These are phyloP conservation scores for Pythium biforme DNA, from an alignment of 352 stramenopile genomes.

Conservation along the genomic window DNA sequence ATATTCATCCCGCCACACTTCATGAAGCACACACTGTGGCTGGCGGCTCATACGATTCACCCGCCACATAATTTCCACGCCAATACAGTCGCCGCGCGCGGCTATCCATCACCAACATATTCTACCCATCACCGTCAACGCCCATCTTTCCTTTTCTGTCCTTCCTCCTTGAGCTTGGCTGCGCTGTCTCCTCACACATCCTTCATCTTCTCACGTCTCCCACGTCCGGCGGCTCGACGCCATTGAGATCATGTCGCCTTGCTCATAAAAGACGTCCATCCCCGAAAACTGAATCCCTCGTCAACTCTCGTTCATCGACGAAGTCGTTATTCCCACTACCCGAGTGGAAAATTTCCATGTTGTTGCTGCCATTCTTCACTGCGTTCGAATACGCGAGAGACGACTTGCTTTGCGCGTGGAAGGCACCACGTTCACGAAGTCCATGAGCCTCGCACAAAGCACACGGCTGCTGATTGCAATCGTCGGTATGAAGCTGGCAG, in stretches of 20 bases:
- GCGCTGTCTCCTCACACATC: slow-evolving; percentile 1
- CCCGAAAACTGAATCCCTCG: slow-evolving; percentile 18
- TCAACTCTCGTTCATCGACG: slow-evolving; percentile 25
- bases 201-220: not conserved
- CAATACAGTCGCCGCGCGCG: slow-evolving; percentile 4
- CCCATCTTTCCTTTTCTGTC: not conserved
- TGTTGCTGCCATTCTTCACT: slow-evolving; percentile 4
- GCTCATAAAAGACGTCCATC: slow-evolving; percentile 18
- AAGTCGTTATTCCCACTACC: slow-evolving; percentile 17
- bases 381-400: not conserved
- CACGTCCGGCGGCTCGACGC: not conserved
- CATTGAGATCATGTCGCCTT: not conserved
- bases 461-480: slow-evolving; percentile 49
- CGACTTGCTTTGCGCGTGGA: slow-evolving; percentile 8
- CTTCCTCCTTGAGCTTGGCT: not conserved
- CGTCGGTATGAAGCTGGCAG: slow-evolving; percentile 53
- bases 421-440: slow-evolving; percentile 1
- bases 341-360: slow-evolving; percentile 12
- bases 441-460: slow-evolving; percentile 46
- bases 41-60: not conserved
- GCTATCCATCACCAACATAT: not conserved
- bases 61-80: slow-evolving; percentile 12
- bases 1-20: slow-evolving; percentile 17
- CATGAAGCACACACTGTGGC: not conserved
- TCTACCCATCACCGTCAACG: slow-evolving; percentile 10